A percentile compares a stretch with the other conserved stretches of the same genome.
Evolutionary conservation across 2,329 filamentous ascomycete species (phyloP).

Genomic region (Gaeumannomyces tritici): DNA sequence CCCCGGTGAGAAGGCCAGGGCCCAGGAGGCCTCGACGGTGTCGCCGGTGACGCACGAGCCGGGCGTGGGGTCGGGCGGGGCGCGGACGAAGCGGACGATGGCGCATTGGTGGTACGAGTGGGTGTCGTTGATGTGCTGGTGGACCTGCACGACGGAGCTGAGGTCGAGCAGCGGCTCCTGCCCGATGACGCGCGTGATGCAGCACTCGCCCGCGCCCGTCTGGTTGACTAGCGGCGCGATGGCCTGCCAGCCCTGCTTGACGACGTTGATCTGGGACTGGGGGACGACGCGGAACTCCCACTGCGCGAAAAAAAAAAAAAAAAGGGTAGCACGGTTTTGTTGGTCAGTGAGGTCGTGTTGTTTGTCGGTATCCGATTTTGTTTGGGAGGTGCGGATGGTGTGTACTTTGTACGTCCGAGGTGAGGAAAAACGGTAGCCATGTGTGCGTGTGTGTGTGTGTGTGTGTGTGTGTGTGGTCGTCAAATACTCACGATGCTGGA

Average conservation of each 20-base stretch:
- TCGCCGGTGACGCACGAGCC: neutral
- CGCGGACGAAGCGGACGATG: neutral
- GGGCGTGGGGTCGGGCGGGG: neutral
- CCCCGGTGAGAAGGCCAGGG: neutral
- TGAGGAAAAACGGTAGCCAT: neutral
- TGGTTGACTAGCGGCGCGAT: neutral
- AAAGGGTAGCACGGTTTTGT: neutral
- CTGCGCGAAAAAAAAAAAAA: no score
- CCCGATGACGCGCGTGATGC: neutral
- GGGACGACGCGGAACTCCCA: neutral
- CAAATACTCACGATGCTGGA: neutral
- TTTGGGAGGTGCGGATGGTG: no score
- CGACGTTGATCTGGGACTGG: neutral
- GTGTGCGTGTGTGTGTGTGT: no score
- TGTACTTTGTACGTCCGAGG: neutral
- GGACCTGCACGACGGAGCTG: neutral
- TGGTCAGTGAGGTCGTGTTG: neutral
- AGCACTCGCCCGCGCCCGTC: neutral
- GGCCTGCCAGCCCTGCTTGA: neutral
- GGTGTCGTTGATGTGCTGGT: neutral
- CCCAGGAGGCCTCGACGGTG: neutral
- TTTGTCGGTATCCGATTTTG: neutral
- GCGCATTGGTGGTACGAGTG: slow-evolving; percentile 1
- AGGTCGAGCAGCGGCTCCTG: neutral
- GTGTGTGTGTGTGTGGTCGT: no score